Base-by-base conservation (phyloP, 306 rosid species). In the Trichosanthes cucumerina region DNA sequence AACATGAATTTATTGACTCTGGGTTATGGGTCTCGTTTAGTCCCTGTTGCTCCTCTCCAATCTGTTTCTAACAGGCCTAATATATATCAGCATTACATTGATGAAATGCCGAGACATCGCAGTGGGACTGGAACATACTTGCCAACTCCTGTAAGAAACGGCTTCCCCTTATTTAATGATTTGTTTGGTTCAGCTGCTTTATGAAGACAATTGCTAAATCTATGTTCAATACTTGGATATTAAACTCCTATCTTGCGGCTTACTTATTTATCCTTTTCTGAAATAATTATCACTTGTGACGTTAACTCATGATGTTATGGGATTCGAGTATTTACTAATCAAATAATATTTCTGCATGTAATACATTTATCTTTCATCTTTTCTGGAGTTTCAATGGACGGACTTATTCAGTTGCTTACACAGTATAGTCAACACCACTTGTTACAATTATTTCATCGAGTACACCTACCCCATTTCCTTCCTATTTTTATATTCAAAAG, bases 81-180 rank as follows among this genome's bases (percentile, higher is more conserved):
- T 84, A 80, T 88, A 33, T 90, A 92, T 87, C 97, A 90, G 70
- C 91, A 84, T 66, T 92, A 83, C 82, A 90, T 64, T 6, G 96
- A 96, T 76, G 98, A 92, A 58, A 87, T 90, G 79, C 97, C 99
- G 9, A 88, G 93, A 82, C 85, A 84, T 86, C 92, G 99, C 73
- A 88, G 93, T 81, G 99, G 99, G 78, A 96, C 99, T 9, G 99
- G 99, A 74, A 92, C 99, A 47, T 96, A 92, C 84, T 86, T 92
- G 81, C 99, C 99, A 53, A 90, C 90, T 90, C 96, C 99, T 71
- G 99, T 96, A 93, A 89, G 99, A 77, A 80, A 71, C 64, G n/a
- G 34, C 63, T 82, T 60, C 70, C 57, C 57, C 38, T 34, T 23
- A 78, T 39, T 75, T 47, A 38, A 39, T 39, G 64, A 62, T 63